Evolutionary conservation across 2,329 filamentous ascomycete species (phyloP).

Genomic region (Lanzia echinophila): DNA sequence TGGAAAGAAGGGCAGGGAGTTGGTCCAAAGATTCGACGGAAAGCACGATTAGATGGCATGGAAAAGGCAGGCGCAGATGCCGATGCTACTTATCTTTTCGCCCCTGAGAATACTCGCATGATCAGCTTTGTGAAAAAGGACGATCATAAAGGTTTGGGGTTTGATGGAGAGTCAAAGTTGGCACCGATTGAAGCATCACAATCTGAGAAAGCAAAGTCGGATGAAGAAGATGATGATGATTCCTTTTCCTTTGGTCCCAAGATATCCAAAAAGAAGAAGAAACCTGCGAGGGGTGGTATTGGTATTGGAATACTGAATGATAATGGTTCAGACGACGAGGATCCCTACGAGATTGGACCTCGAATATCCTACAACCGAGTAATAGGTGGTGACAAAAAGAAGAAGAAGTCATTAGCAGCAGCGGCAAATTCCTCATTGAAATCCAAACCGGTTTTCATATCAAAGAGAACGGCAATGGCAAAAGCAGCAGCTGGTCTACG

Average conservation of each 20-base stretch:
- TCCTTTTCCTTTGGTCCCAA: slow-evolving; percentile 18
- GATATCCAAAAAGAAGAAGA: slow-evolving; percentile 41
- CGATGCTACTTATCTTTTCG: slow-evolving; percentile 62
- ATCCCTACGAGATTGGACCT: slow-evolving; percentile 87
- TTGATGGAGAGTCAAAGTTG: slow-evolving; percentile 51
- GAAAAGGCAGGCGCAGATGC: slow-evolving; percentile 29
- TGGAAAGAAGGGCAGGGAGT: slow-evolving; percentile 94
- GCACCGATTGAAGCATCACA: slow-evolving; percentile 27
- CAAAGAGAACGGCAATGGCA: slow-evolving; percentile 51
- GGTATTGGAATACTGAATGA: slow-evolving; percentile 89
- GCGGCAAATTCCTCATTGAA: slow-evolving; percentile 57
- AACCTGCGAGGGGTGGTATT: slow-evolving; percentile 57
- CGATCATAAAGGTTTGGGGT: slow-evolving; percentile 66
- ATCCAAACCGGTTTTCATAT: slow-evolving; percentile 67
- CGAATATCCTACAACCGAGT: slow-evolving; percentile 80
- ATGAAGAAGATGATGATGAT: slow-evolving; percentile 40
- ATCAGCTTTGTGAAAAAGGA: slow-evolving; percentile 59
- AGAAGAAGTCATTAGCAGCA: slow-evolving; percentile 54
- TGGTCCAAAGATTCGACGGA: slow-evolving; percentile 74
- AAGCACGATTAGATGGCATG: slow-evolving; percentile 57
- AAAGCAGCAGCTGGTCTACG: slow-evolving; percentile 42
- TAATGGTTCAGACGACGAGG: slow-evolving; percentile 89
- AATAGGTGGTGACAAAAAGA: slow-evolving; percentile 76
- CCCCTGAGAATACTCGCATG: slow-evolving; percentile 71
- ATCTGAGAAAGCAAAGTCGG: slow-evolving; percentile 31